These are phyloP conservation scores for Magnolia kwangsiensis DNA, from an alignment of 164 flowering plant genomes.

Conservation along the genomic window DNA sequence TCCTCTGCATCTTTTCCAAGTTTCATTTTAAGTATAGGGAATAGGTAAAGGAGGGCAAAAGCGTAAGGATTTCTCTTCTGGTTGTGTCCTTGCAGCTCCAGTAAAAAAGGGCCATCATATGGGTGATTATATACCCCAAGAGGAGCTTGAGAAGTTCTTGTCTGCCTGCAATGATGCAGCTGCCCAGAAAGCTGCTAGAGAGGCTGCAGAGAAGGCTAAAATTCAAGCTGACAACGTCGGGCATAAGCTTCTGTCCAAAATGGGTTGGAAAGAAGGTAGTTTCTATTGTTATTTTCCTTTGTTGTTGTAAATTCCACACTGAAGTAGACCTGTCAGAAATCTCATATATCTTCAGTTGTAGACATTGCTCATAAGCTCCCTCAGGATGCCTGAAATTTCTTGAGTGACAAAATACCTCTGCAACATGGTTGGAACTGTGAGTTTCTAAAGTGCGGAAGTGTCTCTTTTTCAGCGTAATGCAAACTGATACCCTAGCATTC, in stretches of 20 bases:
- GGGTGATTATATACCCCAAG: constrained; percentile 89
- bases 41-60: neutral
- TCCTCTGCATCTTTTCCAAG: neutral
- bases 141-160: constrained; percentile 86
- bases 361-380: too few relatives aligned
- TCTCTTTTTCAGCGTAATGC: too few relatives aligned
- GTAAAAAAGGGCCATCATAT: constrained; percentile 85
- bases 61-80: neutral
- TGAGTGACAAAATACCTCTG: too few relatives aligned
- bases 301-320: too few relatives aligned
- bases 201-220: constrained; percentile 68
- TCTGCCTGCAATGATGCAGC: constrained; percentile 70
- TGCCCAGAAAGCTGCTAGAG: constrained; percentile 59
- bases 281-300: neutral
- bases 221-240: constrained; percentile 59
- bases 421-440: too few relatives aligned
- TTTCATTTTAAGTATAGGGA: neutral
- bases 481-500: too few relatives aligned
- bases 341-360: too few relatives aligned
- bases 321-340: too few relatives aligned
- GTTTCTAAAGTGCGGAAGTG: too few relatives aligned
- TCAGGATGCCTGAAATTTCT: too few relatives aligned
- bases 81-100: constrained; percentile 18
- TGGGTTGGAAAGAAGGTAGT: constrained; percentile 99
- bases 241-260: constrained; percentile 87